Conservation (phyloP, 352 stramenopile genomes). For the Phytophthora litchii region DNA sequence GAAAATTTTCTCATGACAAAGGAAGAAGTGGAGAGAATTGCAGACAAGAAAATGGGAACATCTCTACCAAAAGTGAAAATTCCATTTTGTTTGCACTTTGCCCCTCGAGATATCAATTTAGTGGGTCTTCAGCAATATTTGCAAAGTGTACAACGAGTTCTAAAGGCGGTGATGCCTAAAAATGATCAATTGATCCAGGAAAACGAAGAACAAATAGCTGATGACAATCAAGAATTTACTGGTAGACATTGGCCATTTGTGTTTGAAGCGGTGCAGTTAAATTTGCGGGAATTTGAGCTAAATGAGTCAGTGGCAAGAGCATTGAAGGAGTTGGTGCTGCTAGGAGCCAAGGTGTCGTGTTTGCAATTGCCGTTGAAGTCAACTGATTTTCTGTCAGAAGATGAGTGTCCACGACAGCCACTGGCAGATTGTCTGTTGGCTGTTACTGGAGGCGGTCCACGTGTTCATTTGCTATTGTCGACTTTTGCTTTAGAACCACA, state of each 20-base stretch:
- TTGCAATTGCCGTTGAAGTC: constrained; percentile 38
- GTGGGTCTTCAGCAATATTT: constrained; percentile 37
- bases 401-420: constrained; percentile 38
- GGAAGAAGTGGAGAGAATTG: constrained; percentile 14
- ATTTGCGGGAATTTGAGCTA: constrained; percentile 48
- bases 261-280: constrained; percentile 38
- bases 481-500: constrained; percentile 6
- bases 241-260: constrained; percentile 23
- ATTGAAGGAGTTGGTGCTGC: constrained; percentile 26
- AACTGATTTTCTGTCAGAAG: constrained; percentile 40
- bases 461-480: constrained; percentile 14
- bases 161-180: constrained; percentile 5
- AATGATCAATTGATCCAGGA: constrained; percentile 1
- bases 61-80: constrained; percentile 12
- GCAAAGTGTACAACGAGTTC: constrained; percentile 31
- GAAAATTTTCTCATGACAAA: constrained; percentile 28
- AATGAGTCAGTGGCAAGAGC: constrained; percentile 31
- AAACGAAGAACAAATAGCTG: neutral
- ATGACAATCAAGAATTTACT: constrained; percentile 8
- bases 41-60: constrained; percentile 1
- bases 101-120: constrained; percentile 33
- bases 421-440: constrained; percentile 34
- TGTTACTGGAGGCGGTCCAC: constrained; percentile 15
- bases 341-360: constrained; percentile 32
- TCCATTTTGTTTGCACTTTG: constrained; percentile 41